Percentiles rank a stretch among this genome's conserved stretches.
Conservation (phyloP, 2,329 filamentous ascomycete species). For the Fonsecaea pugnacius region DNA sequence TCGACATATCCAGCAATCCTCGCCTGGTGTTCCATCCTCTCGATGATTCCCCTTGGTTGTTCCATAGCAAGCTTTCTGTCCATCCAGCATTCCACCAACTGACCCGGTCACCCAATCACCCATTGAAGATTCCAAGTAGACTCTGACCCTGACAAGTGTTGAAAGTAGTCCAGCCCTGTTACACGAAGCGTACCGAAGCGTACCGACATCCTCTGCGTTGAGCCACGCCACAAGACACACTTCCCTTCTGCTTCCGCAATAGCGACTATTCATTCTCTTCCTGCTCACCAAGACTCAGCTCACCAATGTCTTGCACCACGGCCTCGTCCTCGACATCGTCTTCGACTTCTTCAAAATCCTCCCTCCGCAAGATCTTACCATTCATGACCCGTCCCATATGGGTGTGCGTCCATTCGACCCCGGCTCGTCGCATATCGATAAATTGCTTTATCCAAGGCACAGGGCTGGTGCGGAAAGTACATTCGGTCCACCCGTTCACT, state of each 20-base stretch:
- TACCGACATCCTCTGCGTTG: neutral
- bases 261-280: neutral
- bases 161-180: neutral
- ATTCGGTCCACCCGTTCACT: constrained; percentile 30
- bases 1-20: neutral
- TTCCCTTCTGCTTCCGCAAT: neutral
- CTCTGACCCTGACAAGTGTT: neutral
- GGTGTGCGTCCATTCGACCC: constrained; percentile 48
- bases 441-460: constrained; percentile 49
- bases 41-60: neutral
- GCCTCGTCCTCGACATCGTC: neutral
- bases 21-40: neutral
- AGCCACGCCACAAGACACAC: neutral
- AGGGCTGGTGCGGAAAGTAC: constrained; percentile 46
- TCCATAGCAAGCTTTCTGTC: neutral
- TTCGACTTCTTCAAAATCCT: constrained; percentile 43
- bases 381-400: constrained; percentile 52
- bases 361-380: constrained; percentile 43
- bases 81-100: neutral
- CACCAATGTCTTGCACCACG: neutral
- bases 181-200: neutral
- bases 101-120: neutral
- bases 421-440: constrained; percentile 45
- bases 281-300: constrained; percentile 1
- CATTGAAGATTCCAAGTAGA: neutral